Evolutionary conservation across 2,329 filamentous ascomycete genomes (phyloP).

Genomic region (Venturia nashicola): DNA sequence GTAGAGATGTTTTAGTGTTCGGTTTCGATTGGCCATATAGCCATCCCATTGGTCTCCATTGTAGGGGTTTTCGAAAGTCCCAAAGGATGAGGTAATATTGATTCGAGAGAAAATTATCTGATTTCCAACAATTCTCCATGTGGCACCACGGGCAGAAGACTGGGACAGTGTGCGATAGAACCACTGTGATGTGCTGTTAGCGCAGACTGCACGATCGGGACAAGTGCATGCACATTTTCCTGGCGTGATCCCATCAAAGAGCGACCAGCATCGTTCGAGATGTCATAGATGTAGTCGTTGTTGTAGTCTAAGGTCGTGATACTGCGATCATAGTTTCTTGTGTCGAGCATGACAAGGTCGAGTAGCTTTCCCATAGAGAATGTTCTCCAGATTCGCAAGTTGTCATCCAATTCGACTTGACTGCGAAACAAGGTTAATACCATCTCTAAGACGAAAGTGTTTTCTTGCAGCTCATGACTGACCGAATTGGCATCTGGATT

Average conservation of each 20-base stretch:
- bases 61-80: conserved; percentile 18
- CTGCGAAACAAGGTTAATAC: conserved; percentile 40
- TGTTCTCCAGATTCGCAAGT: conserved; percentile 52
- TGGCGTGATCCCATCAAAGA: conserved; percentile 9
- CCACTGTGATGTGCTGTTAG: conserved; percentile 34
- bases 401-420: conserved; percentile 57
- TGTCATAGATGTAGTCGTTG: conserved; percentile 9
- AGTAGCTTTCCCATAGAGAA: conserved; percentile 55
- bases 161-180: conserved; percentile 41
- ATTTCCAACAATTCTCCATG: conserved; percentile 60
- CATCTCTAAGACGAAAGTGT: too few relatives aligned
- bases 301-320: conserved; percentile 39
- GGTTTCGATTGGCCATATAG: conserved; percentile 58
- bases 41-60: conserved; percentile 53
- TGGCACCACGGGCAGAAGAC: conserved; percentile 31
- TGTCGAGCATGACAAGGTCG: conserved; percentile 58
- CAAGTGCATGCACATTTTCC: background rate
- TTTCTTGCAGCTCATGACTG: conserved; percentile 34
- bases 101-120: conserved; percentile 52
- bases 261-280: conserved; percentile 10
- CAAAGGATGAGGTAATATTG: conserved; percentile 33
- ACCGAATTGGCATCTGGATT: background rate
- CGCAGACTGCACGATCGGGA: background rate
- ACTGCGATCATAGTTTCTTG: conserved; percentile 54
- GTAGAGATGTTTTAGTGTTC: conserved; percentile 55